phyloP scores from a whole-genome alignment of 2,329 filamentous ascomycete genomes.

The Incumbomyces delicatus region DNA sequence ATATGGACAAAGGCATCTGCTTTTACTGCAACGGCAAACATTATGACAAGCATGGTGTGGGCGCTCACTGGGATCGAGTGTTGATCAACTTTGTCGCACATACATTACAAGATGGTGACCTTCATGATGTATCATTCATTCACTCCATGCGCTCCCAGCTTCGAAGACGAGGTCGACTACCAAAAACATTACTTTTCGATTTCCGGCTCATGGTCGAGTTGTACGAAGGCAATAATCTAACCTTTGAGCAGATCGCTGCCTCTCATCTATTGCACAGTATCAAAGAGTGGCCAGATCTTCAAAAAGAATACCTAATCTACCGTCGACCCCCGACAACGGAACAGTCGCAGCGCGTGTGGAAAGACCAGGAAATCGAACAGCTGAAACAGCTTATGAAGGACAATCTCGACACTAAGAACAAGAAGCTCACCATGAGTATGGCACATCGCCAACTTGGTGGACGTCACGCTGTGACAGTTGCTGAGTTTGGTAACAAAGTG shows the following conservation, averaged over 20 bases:
- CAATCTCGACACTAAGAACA: not conserved
- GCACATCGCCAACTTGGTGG: not conserved
- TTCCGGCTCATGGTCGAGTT: conserved; percentile 17
- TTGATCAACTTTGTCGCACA: conserved; percentile 7
- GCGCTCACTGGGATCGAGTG: conserved; percentile 14
- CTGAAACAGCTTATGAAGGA: not conserved
- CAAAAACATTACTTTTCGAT: conserved; percentile 12
- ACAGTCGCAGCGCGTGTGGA: not conserved
- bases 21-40: conserved; percentile 15
- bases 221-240: conserved; percentile 16
- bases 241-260: conserved; percentile 18
- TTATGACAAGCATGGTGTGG: conserved; percentile 7
- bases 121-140: conserved; percentile 17
- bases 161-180: not conserved
- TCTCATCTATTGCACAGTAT: conserved; percentile 9
- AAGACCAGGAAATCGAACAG: not conserved
- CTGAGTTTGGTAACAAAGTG: conserved; percentile 9
- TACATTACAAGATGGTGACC: conserved; percentile 11
- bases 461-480: not conserved
- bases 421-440: not conserved
- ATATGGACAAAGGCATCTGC: conserved; percentile 15
- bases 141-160: conserved; percentile 9
- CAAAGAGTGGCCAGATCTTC: conserved; percentile 10
- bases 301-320: conserved; percentile 14
- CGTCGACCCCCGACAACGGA: conserved; percentile 3